phyloP scores from a whole-genome alignment of 352 stramenopile species.

The Pythium vanterpoolii region DNA sequence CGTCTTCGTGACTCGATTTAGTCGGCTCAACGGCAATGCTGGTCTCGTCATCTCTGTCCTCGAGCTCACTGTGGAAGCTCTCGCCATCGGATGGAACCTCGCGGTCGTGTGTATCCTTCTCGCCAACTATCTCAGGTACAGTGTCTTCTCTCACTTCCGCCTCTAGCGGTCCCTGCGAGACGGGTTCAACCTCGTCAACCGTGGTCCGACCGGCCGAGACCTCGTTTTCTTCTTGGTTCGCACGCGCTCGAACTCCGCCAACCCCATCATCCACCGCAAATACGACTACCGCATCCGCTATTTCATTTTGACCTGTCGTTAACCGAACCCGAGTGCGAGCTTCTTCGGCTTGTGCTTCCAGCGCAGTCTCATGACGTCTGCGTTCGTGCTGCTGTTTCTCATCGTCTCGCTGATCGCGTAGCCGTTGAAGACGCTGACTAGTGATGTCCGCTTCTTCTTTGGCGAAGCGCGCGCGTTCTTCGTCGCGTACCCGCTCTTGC shows the following conservation, averaged over 20 bases:
- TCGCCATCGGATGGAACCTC: background rate
- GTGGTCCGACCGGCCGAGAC: background rate
- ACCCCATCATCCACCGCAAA: background rate
- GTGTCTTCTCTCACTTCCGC: background rate
- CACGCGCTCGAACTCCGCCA: background rate
- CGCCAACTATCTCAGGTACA: background rate
- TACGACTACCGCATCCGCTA: background rate
- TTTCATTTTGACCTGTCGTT: background rate
- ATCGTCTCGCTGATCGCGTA: constrained; percentile 28
- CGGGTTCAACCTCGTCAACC: background rate
- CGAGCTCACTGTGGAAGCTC: constrained; percentile 3
- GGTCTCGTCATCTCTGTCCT: background rate
- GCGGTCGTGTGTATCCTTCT: background rate
- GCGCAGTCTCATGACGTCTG: background rate
- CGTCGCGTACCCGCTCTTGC: constrained; percentile 5
- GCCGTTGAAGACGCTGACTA: constrained; percentile 10
- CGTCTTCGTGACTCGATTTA: background rate
- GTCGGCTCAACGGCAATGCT: background rate
- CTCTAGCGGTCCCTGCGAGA: background rate
- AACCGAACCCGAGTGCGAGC: background rate
- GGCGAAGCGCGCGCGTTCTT: constrained; percentile 24
- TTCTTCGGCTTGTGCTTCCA: background rate
- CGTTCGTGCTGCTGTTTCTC: background rate
- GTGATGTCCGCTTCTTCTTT: constrained; percentile 24
- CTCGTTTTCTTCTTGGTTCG: background rate